Base-by-base conservation (phyloP, 2,329 filamentous ascomycete genomes). In the Leptographium flavum region DNA sequence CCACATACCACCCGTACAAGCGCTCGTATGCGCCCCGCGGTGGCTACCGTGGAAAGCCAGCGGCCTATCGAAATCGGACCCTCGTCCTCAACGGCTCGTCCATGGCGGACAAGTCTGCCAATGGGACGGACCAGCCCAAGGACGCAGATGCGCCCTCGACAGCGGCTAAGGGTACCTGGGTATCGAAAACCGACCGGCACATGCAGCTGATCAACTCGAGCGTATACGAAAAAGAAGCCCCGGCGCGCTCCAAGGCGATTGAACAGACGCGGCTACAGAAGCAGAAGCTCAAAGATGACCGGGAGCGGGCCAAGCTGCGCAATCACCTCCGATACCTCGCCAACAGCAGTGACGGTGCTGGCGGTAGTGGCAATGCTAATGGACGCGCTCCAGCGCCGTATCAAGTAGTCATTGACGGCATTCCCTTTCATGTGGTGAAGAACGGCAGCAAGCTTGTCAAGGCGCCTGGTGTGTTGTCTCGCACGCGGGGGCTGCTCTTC, bases 371-470 rank as follows among this genome's bases (percentile, higher is more conserved):
- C 23, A 10, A 10, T 31, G 27, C 19, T 25, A 37, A 28, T 33
- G 37, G 42, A 38, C 57, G 39, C 50, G 21, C 17, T 50, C 53
- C 61, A 65, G 32, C 27, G 19, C 27, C 50, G 53, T 69, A 84
- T 57, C 76, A 85, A 55, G 69, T 93, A 39, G 61, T 68, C 19
- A 70, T 93, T 43, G 72, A 85, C 45, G 83, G 81, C 54, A 76
- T 90, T 43, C 74, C 74, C 25, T 94, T 92, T 58, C 69, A 71
- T 46, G 77, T 94, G 32, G 69, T 76, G 17, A 77, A 82, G 52
- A 80, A 83, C 52, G 87, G 87, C 53, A 88, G 84, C 69, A 94
- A 93, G 64, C 73, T 94, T 35, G 69, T 84, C 50, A 82, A 82
- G 57, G 63, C 81, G 49, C 71, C 76, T 55, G 82, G 86, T 92